Base-by-base conservation (phyloP, 164 flowering plant species). In the Macadamia tetraphylla region DNA sequence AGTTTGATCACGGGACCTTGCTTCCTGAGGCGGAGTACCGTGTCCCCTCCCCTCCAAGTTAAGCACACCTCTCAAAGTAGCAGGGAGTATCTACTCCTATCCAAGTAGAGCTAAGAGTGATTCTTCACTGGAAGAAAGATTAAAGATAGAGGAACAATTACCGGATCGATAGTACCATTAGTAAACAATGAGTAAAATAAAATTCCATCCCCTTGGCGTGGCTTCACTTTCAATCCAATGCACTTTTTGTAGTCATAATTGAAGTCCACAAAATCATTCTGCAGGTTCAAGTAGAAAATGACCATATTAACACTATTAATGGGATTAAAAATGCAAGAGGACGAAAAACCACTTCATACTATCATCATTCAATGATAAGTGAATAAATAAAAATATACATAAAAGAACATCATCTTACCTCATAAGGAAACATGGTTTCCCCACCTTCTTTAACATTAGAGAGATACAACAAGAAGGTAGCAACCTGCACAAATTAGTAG, bases 371-470 rank as follows among this genome's bases (percentile, higher is more conserved):
- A 46, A 8, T 8, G 7, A 46, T 46, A 46, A 3, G 7, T 46
- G 12, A 46, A 46, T 11, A 46, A 46, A 46, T 11, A 46, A 46
- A 46, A 8, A 46, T 11, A 46, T 35, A 46, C 1, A 46, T 11
- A 46, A 46, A 11, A 46, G 51, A 11, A 46, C 51, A 55, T 44
- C 42, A 67, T 60, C 72, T 69, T 67, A 91, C 97, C 89, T 91
- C 97, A 64, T 64, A 88, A 18, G 97, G 97, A 61, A 91, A 91
- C 88, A 85, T 81, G 52, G 97, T 91, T 77, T 91, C 95, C 14
- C 97, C 97, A 61, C 97, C 97, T 81, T 88, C 91, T 76, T 86
- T 88, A 55, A 88, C 93, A 68, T 86, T 88, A 57, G 91, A 76
- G 72, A 91, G 77, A 79, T 89, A 92, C 73, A 92, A 64, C 81